Evolutionary conservation across 1,139 yeast genomes (phyloP), one percentile per base, ranked within the genome.

Genomic region (Zygosaccharomyces sapae): DNA sequence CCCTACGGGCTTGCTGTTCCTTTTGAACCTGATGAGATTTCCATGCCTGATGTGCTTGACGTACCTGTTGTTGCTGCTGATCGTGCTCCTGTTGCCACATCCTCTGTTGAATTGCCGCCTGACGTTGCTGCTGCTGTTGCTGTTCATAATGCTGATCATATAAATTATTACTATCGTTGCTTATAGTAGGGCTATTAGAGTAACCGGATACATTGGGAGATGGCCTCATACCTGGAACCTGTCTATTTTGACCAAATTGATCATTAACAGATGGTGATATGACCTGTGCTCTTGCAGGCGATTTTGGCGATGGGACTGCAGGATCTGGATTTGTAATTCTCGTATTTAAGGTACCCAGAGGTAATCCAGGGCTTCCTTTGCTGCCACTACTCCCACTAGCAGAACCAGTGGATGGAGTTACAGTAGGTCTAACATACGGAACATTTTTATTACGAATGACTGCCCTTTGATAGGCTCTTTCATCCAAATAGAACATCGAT

Each of bases 401-500:
- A 6, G n/a, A 4, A 4, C 31, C 27, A 2, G 8, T 30, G 4
- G 31, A 8, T 10, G 40, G 40, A 5, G 29, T 33, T 13, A 33
- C 34, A 19, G 44, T 39, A 8, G 42, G 42, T 38, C 46, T 41
- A 25, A 47, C 41, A n/a, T n/a, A n/a, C n/a, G n/a, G n/a, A n/a
- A n/a, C n/a, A 22, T 43, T 24, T 49, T 27, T 27, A 12, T 43
- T 36, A 47, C 38, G 44, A 44, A 59, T 48, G 24, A 58, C 54
- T 2, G 68, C 67, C 45, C 68, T 57, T 48, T 60, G 55, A 48
- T 70, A 70, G 24, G 69, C 62, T 20, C 53, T 59, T 41, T 65
- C 69, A 53, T 70, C 71, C 19, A 70, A 47, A 31, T 70, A 70
- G 53, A 70, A 70, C 41, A 62, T 31, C 0, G 65, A 46, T 8